Conservation (phyloP, 1,284 basidiomycete genomes). For the Prillingera fragicola region DNA sequence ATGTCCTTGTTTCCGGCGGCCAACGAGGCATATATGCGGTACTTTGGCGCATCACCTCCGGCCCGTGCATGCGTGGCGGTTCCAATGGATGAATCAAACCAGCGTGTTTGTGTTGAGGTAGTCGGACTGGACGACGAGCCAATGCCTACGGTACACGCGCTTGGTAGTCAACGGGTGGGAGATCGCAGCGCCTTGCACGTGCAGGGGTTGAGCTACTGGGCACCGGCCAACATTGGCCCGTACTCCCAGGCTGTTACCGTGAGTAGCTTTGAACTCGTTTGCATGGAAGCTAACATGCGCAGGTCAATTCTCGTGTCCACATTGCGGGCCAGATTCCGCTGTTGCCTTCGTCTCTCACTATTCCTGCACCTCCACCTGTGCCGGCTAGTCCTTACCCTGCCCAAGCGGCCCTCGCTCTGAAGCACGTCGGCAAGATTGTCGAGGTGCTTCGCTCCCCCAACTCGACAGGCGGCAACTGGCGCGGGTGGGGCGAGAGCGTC, state of each 20-base stretch:
- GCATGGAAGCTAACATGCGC: background rate
- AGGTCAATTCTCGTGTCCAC: slow-evolving; percentile 69
- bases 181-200: slow-evolving; percentile 69
- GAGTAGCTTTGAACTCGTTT: slow-evolving; percentile 42
- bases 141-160: no score
- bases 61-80: slow-evolving; percentile 86
- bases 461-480: slow-evolving; percentile 57
- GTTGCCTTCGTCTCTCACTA: slow-evolving; percentile 62
- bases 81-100: slow-evolving; percentile 57
- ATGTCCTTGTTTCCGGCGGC: slow-evolving; percentile 70
- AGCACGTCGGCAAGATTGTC: slow-evolving; percentile 69
- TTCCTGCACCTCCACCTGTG: slow-evolving; percentile 55
- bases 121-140: slow-evolving; percentile 58
- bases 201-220: slow-evolving; percentile 94
- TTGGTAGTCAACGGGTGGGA: background rate
- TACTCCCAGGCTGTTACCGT: slow-evolving; percentile 88
- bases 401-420: slow-evolving; percentile 61
- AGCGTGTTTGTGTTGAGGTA: slow-evolving; percentile 68
- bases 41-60: slow-evolving; percentile 87
- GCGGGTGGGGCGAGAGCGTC: slow-evolving; percentile 56
- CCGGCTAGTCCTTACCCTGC: slow-evolving; percentile 23
- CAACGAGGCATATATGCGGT: slow-evolving; percentile 70
- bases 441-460: slow-evolving; percentile 53
- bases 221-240: slow-evolving; percentile 95
- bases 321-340: slow-evolving; percentile 94